Percentiles rank a stretch among this genome's conserved stretches.
Conservation (phyloP, 2,329 filamentous ascomycete species). For the Oidium heveae region DNA sequence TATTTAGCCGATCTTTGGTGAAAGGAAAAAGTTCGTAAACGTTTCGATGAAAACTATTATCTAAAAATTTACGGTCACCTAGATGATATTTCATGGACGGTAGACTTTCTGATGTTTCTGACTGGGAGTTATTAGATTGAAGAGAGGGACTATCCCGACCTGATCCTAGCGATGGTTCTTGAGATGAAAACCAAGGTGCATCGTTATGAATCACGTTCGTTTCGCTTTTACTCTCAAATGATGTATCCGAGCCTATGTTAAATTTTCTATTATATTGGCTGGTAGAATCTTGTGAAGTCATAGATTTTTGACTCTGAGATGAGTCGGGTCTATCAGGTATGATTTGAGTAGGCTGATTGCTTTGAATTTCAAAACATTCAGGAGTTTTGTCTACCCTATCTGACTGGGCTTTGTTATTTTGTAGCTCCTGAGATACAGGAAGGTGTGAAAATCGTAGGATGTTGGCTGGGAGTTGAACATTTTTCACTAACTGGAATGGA, state of each 20-base stretch:
- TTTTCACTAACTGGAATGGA: conserved; percentile 53
- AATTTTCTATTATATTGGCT: neutral
- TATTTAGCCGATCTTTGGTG: conserved; percentile 46
- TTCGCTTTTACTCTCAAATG: conserved; percentile 31
- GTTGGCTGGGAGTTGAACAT: conserved; percentile 64
- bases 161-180: conserved; percentile 12
- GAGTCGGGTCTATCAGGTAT: conserved; percentile 11
- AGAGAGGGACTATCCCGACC: conserved; percentile 30
- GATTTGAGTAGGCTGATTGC: neutral
- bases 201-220: conserved; percentile 37
- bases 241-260: conserved; percentile 22
- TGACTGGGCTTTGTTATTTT: neutral
- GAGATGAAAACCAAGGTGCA: conserved; percentile 22
- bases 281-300: conserved; percentile 26
- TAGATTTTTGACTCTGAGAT: conserved; percentile 14
- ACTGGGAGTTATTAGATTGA: conserved; percentile 21
- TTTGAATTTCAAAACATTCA: neutral
- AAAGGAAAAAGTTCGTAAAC: conserved; percentile 38
- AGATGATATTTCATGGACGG: conserved; percentile 35
- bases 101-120: conserved; percentile 18
- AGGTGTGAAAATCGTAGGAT: neutral
- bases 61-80: conserved; percentile 49
- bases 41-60: conserved; percentile 37
- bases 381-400: neutral
- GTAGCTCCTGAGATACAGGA: neutral